Evolutionary conservation across 2,329 filamentous ascomycete species (phyloP), one percentile per base, ranked within the genome.

Genomic region (Davidsoniella neocaledoniae): DNA sequence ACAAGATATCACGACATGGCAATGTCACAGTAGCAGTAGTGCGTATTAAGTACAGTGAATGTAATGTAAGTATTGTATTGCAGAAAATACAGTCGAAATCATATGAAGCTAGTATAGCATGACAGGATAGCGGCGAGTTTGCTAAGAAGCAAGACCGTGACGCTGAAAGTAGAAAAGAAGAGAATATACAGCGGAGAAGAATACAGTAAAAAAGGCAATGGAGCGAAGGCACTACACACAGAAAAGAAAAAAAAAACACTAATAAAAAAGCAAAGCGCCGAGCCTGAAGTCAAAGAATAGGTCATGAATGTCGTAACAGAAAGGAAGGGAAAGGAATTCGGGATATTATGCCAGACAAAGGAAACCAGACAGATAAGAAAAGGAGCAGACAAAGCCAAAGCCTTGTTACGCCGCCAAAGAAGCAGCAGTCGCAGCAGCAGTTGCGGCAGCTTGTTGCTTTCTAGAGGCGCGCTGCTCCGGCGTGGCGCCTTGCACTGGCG

Each of bases 401-500:
- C 5, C 44, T 37, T 42, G 42, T 16, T 21, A 42, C 23, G 10
- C 25, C 12, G 25, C 21, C 8, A 39, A 12, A 41, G 21, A 10
- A 44, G 16, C 21, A 29, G 21, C 21, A 40, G 19, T 33, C 10
- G 33, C 25, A 26, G 19, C 43, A 47, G n/a, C 21, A 39, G n/a
- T 19, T n/a, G n/a, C n/a, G n/a, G 36, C 26, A 42, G 44, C 29
- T 46, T 5, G 36, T 26, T 40, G 46, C 37, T 45, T 52, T 43
- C 46, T 50, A 14, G 19, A 38, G 33, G 40, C 21, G 46, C 39
- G 39, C 43, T 46, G 7, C 45, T 41, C 88, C 81, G 65, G 83
- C 79, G 57, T 2, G 59, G 56, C 10, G 58, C 66, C 54, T 67
- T 69, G 62, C 74, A 77, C 12, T 57, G 53, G 4, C 63, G 61